These are phyloP conservation scores for Pyracantha coccinea DNA, from an alignment of 331 rosid genomes.

Conservation along the genomic window DNA sequence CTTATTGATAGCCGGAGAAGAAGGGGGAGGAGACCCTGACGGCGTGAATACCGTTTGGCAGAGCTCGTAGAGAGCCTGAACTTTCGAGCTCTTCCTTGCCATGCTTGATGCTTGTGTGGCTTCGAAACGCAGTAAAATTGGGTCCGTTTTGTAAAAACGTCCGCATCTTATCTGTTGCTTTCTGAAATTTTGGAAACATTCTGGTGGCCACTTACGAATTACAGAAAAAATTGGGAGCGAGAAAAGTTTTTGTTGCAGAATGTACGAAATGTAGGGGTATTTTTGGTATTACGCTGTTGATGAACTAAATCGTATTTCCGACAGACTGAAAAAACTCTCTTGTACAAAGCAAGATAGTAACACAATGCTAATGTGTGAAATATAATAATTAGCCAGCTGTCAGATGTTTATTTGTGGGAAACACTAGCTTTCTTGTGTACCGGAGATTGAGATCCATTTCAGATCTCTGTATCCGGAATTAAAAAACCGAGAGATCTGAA, in stretches of 20 bases:
- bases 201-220: neutral
- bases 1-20: slow-evolving; percentile 41
- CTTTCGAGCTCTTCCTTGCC: slow-evolving; percentile 46
- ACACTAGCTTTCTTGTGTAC: no score
- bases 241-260: no score
- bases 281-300: no score
- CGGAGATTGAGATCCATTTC: fast-evolving
- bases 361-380: no score
- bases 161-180: slow-evolving; percentile 37
- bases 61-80: slow-evolving; percentile 62
- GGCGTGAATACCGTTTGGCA: slow-evolving; percentile 53
- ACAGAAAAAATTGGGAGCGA: neutral
- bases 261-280: no score
- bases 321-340: no score
- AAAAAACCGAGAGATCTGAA: fast-evolving
- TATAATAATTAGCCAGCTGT: no score
- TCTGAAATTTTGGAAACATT: slow-evolving; percentile 36
- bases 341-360: no score
- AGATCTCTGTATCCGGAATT: no score
- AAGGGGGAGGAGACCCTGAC: slow-evolving; percentile 34
- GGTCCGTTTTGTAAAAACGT: neutral
- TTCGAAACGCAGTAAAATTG: slow-evolving; percentile 1
- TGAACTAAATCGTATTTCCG: no score
- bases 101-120: slow-evolving; percentile 48
- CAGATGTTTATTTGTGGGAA: no score